Evolutionary conservation across 192 early-diverging fungal species (phyloP).

Genomic region (Lobosporangium transversale): DNA sequence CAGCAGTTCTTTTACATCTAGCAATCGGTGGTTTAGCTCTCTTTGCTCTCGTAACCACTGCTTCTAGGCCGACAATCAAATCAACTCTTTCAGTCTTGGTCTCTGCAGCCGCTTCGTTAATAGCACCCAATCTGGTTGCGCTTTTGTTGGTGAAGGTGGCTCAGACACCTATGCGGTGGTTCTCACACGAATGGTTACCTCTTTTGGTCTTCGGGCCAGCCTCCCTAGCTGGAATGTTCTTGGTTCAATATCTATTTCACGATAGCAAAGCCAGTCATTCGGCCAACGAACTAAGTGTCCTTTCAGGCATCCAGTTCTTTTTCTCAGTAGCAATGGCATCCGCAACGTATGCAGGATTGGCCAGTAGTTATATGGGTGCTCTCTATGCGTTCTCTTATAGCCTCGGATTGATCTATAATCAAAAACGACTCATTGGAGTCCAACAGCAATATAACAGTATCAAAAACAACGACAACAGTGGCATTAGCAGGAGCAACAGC

Average conservation of each 20-base stretch:
- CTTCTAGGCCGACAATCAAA: constrained; percentile 3
- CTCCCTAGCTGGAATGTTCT: constrained; percentile 52
- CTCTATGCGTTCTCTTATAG: constrained; percentile 37
- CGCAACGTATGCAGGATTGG: constrained; percentile 52
- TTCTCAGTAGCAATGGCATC: constrained; percentile 11
- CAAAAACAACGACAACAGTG: background rate
- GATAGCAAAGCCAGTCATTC: background rate
- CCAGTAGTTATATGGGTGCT: constrained; percentile 53
- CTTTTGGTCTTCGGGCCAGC: constrained; percentile 59
- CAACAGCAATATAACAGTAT: background rate
- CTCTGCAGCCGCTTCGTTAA: constrained; percentile 21
- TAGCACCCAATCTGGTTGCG: constrained; percentile 32
- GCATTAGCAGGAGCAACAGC: background rate
- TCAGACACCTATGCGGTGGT: constrained; percentile 66
- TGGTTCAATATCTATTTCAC: constrained; percentile 49
- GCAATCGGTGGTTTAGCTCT: constrained; percentile 45
- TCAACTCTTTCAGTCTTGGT: constrained; percentile 32
- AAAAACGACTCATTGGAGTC: background rate
- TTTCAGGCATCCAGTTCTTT: constrained; percentile 22
- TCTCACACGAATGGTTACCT: constrained; percentile 64
- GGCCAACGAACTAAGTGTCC: constrained; percentile 4
- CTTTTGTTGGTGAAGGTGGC: background rate
- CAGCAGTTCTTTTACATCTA: constrained; percentile 58
- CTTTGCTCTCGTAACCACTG: constrained; percentile 14
- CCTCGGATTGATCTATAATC: constrained; percentile 37